These are phyloP conservation scores for Microcyclospora tardicrescens DNA, from an alignment of 2,329 filamentous ascomycete genomes.

Conservation along the genomic window DNA sequence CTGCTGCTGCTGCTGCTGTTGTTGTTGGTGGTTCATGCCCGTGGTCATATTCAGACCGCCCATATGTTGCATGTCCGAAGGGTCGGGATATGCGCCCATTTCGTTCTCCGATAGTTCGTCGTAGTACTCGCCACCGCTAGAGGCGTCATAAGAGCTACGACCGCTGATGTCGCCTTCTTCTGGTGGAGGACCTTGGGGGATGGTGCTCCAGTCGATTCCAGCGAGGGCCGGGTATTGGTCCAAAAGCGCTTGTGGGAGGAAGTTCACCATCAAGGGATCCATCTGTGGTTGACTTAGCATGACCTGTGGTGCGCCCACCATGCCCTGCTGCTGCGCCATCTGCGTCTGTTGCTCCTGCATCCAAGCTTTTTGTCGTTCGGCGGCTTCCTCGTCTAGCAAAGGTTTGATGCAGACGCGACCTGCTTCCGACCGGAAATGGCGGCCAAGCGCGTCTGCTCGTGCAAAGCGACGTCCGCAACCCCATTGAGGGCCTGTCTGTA, in stretches of 20 bases:
- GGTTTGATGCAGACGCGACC: constrained; percentile 94
- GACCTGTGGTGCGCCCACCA: constrained; percentile 21
- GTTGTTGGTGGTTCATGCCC: constrained; percentile 4
- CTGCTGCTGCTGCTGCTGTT: constrained; percentile 5
- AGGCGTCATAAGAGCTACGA: constrained; percentile 64
- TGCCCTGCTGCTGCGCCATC: constrained; percentile 38
- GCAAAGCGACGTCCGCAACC: constrained; percentile 89
- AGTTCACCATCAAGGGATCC: constrained; percentile 45
- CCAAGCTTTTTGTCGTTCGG: constrained; percentile 64
- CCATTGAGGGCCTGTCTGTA: constrained; percentile 75
- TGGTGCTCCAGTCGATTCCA: constrained; percentile 70
- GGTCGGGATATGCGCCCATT: constrained; percentile 14
- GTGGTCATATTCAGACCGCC: constrained; percentile 1
- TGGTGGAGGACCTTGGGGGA: constrained; percentile 41
- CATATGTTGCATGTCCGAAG: constrained; percentile 6
- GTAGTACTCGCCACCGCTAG: constrained; percentile 55
- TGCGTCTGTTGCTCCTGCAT: constrained; percentile 46
- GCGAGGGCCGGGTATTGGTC: constrained; percentile 91
- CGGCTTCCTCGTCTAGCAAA: constrained; percentile 85
- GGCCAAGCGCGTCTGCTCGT: constrained; percentile 80
- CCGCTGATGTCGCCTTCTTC: constrained; percentile 53
- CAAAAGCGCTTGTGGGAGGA: constrained; percentile 73
- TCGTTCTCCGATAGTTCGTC: constrained; percentile 51
- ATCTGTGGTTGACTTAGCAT: constrained; percentile 25
- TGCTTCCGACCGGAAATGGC: constrained; percentile 81